Evolutionary conservation across 495 filamentous ascomycete species (phyloP), one percentile per base, ranked within the genome.

Genomic region (Aspergillus indologenus): DNA sequence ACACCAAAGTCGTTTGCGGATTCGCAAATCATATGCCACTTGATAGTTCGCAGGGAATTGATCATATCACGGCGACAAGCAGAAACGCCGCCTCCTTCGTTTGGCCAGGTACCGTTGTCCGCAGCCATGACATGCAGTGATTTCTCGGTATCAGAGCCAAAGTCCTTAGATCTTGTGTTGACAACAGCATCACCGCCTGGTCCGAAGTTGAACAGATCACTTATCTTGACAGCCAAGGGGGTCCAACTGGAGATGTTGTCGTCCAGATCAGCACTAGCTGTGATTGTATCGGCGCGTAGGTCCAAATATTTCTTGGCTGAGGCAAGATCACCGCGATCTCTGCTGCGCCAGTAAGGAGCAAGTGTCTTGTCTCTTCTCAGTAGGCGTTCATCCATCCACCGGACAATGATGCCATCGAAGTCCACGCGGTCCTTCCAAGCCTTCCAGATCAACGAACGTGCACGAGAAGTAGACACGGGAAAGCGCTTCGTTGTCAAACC

Each of bases 41-140:
- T 81, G 57, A 88, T 84, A 0, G 82, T 83, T 22, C 73, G 69
- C 55, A 86, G 76, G 22, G 81, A 81, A 64, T 87, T 85, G 69
- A 88, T 83, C 74, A 88, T 78, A 61, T 88, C 85, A 54, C 85
- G 74, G n/a, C 85, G 81, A 71, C 85, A 88, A 24, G 83, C 83
- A 45, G 84, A 87, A 18, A 88, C 84, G 64, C 85, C 85, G 57
- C 85, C 85, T 53, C 82, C 83, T 62, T 86, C 82, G 53, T 86
- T 85, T 0, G 85, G 85, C 85, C 85, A 88, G 29, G 83, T 86
- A 15, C 83, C 83, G 40, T 75, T 86, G 65, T 88, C 85, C 14
- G 82, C 79, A 46, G 84, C 83, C 61, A 88, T 76, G 53, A 88
- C 83, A 59, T 86, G 84, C 15, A 88, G 75, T 6, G 70, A 76